These are phyloP conservation scores for Wallacemonas sp. DNA, from an alignment of 208 protist species.

Conservation along the genomic window DNA sequence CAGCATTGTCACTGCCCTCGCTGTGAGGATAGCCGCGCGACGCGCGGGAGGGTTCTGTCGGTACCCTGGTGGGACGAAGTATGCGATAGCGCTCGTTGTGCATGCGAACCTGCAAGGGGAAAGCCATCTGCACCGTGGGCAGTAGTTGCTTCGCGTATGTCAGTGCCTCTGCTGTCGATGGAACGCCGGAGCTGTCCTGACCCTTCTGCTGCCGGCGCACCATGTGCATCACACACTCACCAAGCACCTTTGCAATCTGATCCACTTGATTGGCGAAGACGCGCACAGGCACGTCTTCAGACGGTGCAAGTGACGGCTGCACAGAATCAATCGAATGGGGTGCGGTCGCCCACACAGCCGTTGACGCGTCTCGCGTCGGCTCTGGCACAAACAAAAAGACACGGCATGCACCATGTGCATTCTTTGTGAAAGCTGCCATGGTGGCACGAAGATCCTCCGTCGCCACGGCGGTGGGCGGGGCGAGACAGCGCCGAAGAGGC, in stretches of 20 bases:
- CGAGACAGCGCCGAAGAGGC: conserved; percentile 27
- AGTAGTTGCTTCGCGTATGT: conserved; percentile 8
- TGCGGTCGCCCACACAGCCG: conserved; percentile 31
- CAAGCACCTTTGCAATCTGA: not conserved
- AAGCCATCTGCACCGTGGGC: conserved; percentile 23
- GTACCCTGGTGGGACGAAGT: not conserved
- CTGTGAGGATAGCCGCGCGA: too few species aligned
- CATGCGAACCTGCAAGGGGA: conserved; percentile 34
- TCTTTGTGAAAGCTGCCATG: conserved; percentile 35
- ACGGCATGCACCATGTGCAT: not conserved
- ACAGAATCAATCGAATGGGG: not conserved
- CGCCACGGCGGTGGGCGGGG: conserved; percentile 15
- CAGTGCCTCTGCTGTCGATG: not conserved
- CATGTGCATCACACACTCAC: too few species aligned
- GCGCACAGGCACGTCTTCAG: not conserved
- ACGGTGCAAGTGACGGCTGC: not conserved
- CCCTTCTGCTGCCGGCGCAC: too few species aligned
- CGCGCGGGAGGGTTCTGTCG: too few species aligned
- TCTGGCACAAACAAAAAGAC: conserved; percentile 35
- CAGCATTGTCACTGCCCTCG: not conserved
- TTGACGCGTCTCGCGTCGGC: conserved; percentile 18
- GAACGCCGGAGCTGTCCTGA: too few species aligned
- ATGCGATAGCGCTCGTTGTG: conserved; percentile 32
- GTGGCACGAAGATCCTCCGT: conserved; percentile 26
- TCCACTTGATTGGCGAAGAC: not conserved